Base-by-base conservation (phyloP, 805 yeast species). In the Suhomyces pyralidae region DNA sequence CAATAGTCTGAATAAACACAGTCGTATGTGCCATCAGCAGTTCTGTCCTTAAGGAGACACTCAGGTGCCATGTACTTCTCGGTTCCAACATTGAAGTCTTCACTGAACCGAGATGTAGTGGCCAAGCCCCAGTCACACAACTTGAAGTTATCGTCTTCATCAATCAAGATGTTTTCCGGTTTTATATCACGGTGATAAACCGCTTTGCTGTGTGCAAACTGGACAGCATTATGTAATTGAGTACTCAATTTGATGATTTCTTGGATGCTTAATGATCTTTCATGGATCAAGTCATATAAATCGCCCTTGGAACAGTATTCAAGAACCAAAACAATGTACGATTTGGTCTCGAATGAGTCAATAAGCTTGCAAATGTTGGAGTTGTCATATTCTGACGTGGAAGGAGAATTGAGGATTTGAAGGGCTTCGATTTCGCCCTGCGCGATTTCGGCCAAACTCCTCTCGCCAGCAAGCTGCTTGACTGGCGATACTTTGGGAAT, bases 231-330 rank as follows among this genome's bases (percentile, higher is more conserved):
- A 51, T 71, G 68, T 50, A 86, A 59, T 64, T 85, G 87, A 49
- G 70, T 70, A 36, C 82, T 46, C 48, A 57, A 47, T 26, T 48
- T 47, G 44, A 55, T 45, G 24, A 57, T 44, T 42, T 57, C 60
- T 22, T 40, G 49, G 46, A 51, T 53, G 28, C 54, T 45, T 17
- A 57, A 53, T 8, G 48, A 20, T n/a, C 60, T 48, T 26, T 53
- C 54, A 55, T 71, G 75, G 48, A 79, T 70, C 51, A 79, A 74
- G 61, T 86, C 92, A 61, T 85, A 85, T 48, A 86, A 67, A 57
- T 86, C 92, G 32, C 91, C 91, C 47, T 78, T 74, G 40, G 79
- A 75, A 56, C 88, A 84, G 64, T 81, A 85, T 65, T 87, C 92
- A 61, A 87, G 72, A 14, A 85, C 85, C 58, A 87, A 62, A 19